Evolutionary conservation across 192 early-diverging fungal species (phyloP), one percentile per base, ranked within the genome.

Genomic region (Mortierella antarctica): DNA sequence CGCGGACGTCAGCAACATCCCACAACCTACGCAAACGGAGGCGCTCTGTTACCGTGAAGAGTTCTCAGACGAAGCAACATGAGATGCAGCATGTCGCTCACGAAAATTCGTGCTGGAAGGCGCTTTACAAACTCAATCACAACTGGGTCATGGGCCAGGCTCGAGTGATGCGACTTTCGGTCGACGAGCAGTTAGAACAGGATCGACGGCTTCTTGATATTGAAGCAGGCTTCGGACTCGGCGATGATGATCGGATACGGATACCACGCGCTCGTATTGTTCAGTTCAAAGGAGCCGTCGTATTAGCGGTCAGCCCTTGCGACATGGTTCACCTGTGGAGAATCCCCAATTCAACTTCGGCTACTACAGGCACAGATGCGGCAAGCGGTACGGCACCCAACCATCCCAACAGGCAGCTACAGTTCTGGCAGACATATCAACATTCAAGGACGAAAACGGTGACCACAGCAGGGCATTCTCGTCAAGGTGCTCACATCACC

Each of bases 81-180:
- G 67, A 58, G 11, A 58, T 70, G 17, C 44, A 51, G 40, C 11
- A n/a, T n/a, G n/a, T n/a, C n/a, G n/a, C n/a, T n/a, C n/a, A 45
- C 44, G 4, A 20, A 10, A 51, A 62, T 15, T 65, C 47, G 17
- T 80, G 77, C 55, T 80, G 77, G 77, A 80, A 80, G 55, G 77
- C 77, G 0, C 58, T 80, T 12, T 80, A 80, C 13, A 50, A 50
- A 54, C 65, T 80, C 44, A 80, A 80, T 23, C 52, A 80, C 42
- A 80, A 80, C 48, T 80, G 77, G 77, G 56, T 71, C 13, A 63
- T 72, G 60, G 77, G 77, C 2, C 77, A 80, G 42, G 77, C 77
- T 0, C 53, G 50, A 10, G 70, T 80, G 4, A 57, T 65, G 4
- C 62, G 59, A 12, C 58, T 80, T 5, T 64, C 77, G 2, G 31